Evolutionary conservation across 169 alveolate genomes (phyloP).

Genomic region (Eimeria acervulina): DNA sequence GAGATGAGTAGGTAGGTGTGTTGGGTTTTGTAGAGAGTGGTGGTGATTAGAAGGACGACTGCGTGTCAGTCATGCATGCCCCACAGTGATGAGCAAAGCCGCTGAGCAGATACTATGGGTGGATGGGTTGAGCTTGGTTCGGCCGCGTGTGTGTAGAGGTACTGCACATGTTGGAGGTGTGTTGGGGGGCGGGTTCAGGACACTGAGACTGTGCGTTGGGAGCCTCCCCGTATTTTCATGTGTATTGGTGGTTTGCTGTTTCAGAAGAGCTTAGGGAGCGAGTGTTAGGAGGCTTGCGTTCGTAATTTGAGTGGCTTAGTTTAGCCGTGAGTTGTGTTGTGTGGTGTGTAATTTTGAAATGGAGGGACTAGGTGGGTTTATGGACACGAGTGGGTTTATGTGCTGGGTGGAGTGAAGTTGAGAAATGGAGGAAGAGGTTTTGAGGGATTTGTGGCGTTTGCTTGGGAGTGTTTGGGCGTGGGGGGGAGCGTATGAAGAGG

Average conservation of each 20-base stretch:
- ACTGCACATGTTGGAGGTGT: neutral
- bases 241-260: neutral
- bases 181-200: neutral
- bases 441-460: too few species aligned
- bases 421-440: too few species aligned
- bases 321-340: neutral
- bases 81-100: too few species aligned
- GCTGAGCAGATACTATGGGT: too few species aligned
- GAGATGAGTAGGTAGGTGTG: too few species aligned
- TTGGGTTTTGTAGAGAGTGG: too few species aligned
- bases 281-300: neutral
- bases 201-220: neutral
- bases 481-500: too few species aligned
- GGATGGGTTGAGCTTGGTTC: too few species aligned
- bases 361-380: neutral
- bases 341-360: neutral
- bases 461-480: too few species aligned
- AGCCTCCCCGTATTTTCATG: neutral
- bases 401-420: neutral
- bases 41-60: too few species aligned
- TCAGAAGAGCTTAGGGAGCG: neutral
- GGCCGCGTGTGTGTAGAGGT: too few species aligned
- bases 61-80: too few species aligned
- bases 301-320: neutral
- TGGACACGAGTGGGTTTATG: neutral